phyloP scores from a whole-genome alignment of 805 yeast species.

The Saccharomycopsis selenospora region DNA sequence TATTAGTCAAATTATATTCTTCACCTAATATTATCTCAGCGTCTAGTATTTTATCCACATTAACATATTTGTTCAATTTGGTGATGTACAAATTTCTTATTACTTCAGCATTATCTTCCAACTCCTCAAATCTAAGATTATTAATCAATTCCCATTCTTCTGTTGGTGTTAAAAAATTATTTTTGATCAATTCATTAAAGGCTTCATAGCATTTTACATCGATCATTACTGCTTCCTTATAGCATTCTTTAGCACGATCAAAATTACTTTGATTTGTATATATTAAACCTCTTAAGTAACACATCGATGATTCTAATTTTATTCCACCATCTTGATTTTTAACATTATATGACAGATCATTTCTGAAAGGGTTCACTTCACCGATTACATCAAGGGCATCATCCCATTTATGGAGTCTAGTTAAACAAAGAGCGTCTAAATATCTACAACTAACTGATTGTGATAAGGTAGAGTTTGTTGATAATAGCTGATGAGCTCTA shows the following conservation, averaged over 20 bases:
- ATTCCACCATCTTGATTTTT: conserved; percentile 73
- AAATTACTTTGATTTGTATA: conserved; percentile 78
- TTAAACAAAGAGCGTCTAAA: conserved; percentile 65
- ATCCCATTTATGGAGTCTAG: conserved; percentile 71
- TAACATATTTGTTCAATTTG: conserved; percentile 63
- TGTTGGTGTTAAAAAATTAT: conserved; percentile 67
- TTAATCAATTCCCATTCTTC: conserved; percentile 82
- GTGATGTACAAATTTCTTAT: conserved; percentile 72
- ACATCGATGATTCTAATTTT: conserved; percentile 78
- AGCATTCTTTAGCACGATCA: conserved; percentile 79
- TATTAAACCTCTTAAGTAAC: conserved; percentile 76
- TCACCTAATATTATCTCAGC: conserved; percentile 60
- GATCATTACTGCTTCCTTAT: conserved; percentile 74
- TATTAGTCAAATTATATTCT: conserved; percentile 63
- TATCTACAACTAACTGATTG: conserved; percentile 71
- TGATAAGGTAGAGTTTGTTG: conserved; percentile 43
- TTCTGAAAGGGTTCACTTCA: conserved; percentile 66
- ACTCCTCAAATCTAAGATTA: conserved; percentile 57
- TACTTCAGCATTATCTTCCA: conserved; percentile 75
- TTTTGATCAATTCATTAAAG: conserved; percentile 65
- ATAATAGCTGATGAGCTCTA: conserved; percentile 67
- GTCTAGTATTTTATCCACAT: conserved; percentile 50
- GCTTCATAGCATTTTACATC: conserved; percentile 95
- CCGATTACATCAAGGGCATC: conserved; percentile 85
- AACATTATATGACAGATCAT: conserved; percentile 28